Evolutionary conservation across 768 basidiomycete genomes (phyloP), one percentile per base, ranked within the genome.

Genomic region (Naganishia vaughanmartiniae): DNA sequence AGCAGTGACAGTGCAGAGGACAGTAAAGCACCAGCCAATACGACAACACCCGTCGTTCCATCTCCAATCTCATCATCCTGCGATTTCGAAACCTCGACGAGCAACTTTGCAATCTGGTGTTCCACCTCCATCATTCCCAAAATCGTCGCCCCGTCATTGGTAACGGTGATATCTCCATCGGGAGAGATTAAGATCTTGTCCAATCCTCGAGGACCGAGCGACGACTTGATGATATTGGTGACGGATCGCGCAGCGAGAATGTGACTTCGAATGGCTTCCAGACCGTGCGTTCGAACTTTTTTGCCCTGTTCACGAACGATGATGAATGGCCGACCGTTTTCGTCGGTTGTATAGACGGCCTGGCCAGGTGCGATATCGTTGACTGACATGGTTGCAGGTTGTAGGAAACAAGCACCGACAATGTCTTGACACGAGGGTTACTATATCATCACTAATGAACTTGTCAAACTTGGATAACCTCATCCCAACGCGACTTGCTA

Each of bases 31-130:
- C 96, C 96, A n/a, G 96, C 96, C 70, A 99, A 89, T 3, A 99
- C 95, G 73, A 98, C 96, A 71, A 99, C 96, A 81, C 96, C 96
- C 33, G 96, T 98, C 7, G 96, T 98, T 71, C 96, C 96, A 83
- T 99, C 96, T 30, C 96, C 96, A 80, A 99, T 95, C 84, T 99
- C 96, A 81, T 99, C 96, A 81, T 99, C 96, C 84, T 99, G 96
- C 80, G 91, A 93, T 84, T 94, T 95, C 21, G 92, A 94, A 51
- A 98, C 85, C 71, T 81, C 78, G 14, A 99, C 96, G 39, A 99
- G 87, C 54, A 99, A 87, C 83, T 96, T 99, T 71, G 96, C 96
- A 78, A 99, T 95, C 84, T 95, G 95, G 80, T 99, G 95, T 78
- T 98, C 95, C 65, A 98, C 94, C 81, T 96, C 92, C 93, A 99